Conservation (phyloP, 1,139 yeast genomes). For the Magnusiomyces paraingens region DNA sequence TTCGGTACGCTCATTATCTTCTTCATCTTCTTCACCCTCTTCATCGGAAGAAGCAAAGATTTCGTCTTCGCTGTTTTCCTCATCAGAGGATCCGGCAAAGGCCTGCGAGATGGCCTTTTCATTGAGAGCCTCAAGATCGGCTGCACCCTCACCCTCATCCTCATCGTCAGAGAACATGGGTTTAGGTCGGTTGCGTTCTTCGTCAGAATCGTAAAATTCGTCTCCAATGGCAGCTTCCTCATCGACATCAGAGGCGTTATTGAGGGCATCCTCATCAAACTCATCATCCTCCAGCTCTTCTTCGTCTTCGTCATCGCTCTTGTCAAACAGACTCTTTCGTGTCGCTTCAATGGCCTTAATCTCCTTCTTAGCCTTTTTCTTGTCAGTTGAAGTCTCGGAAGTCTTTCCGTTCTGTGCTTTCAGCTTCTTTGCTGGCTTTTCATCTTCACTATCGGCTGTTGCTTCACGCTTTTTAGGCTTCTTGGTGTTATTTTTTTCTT, state of each 20-base stretch:
- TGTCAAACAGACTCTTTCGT: constrained; percentile 73
- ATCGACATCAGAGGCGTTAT: constrained; percentile 19
- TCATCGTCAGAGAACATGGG: constrained; percentile 89
- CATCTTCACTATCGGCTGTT: constrained; percentile 23
- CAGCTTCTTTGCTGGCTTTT: constrained; percentile 27
- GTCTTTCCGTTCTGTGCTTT: constrained; percentile 16
- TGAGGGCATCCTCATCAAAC: constrained; percentile 38
- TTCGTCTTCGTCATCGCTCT: constrained; percentile 43
- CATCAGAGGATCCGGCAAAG: constrained; percentile 46
- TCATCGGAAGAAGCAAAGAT: constrained; percentile 21
- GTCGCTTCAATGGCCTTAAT: constrained; percentile 62
- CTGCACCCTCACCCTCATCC: constrained; percentile 55
- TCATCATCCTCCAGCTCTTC: constrained; percentile 14
- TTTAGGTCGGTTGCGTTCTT: constrained; percentile 47
- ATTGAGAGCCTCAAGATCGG: constrained; percentile 38
- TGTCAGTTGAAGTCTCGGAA: constrained; percentile 29
- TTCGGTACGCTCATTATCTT: constrained; percentile 24
- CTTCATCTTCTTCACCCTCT: constrained; percentile 25
- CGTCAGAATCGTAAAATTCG: constrained; percentile 53
- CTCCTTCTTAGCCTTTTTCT: constrained; percentile 37
- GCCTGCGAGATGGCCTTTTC: constrained; percentile 75
- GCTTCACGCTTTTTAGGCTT: constrained; percentile 20
- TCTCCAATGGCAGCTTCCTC: constrained; percentile 36
- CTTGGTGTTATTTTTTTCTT: constrained; percentile 28
- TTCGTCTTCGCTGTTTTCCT: constrained; percentile 16